These are phyloP conservation scores for Kwoniella dejecticola DNA, from an alignment of 768 basidiomycete genomes.

Conservation along the genomic window DNA sequence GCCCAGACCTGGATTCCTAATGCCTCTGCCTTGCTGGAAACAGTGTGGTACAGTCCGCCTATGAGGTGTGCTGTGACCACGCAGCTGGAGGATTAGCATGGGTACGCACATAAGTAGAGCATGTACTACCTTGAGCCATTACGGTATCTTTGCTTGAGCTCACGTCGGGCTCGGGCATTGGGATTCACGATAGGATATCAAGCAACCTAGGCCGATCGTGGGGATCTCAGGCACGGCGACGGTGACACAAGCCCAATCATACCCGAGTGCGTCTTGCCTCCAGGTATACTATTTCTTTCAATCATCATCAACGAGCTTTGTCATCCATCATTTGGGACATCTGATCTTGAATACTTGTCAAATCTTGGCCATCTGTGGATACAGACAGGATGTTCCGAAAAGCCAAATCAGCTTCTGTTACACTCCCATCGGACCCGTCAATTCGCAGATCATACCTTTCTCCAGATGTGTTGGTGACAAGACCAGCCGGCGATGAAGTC, in stretches of 20 bases:
- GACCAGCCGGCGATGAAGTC: slow-evolving; percentile 43
- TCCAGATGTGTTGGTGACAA: slow-evolving; percentile 43
- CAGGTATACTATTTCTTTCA: neutral
- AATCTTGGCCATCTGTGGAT: neutral
- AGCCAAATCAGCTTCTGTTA: slow-evolving; percentile 38
- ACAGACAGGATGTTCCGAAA: slow-evolving; percentile 9
- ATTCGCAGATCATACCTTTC: slow-evolving; percentile 46
- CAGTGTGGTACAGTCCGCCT: no score
- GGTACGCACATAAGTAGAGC: no score
- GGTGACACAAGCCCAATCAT: neutral
- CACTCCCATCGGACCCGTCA: slow-evolving; percentile 36
- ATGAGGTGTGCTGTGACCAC: no score
- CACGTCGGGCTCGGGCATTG: no score
- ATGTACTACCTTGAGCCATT: no score
- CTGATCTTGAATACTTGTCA: neutral
- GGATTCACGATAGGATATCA: no score
- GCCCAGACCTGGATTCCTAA: no score
- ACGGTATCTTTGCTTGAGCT: no score
- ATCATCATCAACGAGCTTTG: neutral
- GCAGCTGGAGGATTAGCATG: no score
- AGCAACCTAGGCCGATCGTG: neutral
- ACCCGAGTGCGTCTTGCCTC: neutral
- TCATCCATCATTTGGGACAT: neutral
- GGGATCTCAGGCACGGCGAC: slow-evolving; percentile 1
- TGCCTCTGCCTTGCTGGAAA: no score